Base-by-base conservation (phyloP, 2,329 filamentous ascomycete species). In the Lecanosticta acicola region DNA sequence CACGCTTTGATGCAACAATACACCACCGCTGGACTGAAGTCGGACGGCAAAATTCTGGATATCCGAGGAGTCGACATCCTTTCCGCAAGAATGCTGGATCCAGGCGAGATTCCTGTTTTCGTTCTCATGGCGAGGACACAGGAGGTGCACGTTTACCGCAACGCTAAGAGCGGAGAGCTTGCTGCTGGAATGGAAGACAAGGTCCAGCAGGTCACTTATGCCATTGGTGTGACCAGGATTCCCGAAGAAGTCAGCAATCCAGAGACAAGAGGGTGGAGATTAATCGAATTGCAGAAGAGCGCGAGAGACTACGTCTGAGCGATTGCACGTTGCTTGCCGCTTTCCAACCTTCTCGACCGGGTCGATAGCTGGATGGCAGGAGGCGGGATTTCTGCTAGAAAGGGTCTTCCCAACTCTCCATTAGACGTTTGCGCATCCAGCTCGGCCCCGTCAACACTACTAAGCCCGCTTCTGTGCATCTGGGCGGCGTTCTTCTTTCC, bases 261-360 rank as follows among this genome's bases (percentile, higher is more conserved):
- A 1, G 93, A 98, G 73, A 98, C 93, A 9, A 80, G 90, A 63
- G 93, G 93, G 24, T 98, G 93, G 93, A 84, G 91, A 62, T 74
- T 98, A 68, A 97, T 98, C 64, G 93, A 98, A 73, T 81, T 98
- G 75, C 93, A 98, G 70, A 98, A 98, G 83, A 94, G 88, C 68
- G 91, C 87, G 45, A 81, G 93, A 62, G 93, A 98, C 71, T 97
- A 85, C 61, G 82, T 84, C 55, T 86, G 73, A 80, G 54, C 32
- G n/a, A n/a, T n/a, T n/a, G n/a, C n/a, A n/a, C n/a, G n/a, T n/a
- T n/a, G n/a, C n/a, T n/a, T n/a, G n/a, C n/a, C n/a, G n/a, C n/a
- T n/a, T n/a, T n/a, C n/a, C n/a, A n/a, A n/a, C n/a, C n/a, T n/a
- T n/a, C n/a, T n/a, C n/a, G n/a, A n/a, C n/a, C n/a, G n/a, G n/a